Evolutionary conservation across 805 yeast genomes (phyloP).

Genomic region (Pachysolen tannophilus): DNA sequence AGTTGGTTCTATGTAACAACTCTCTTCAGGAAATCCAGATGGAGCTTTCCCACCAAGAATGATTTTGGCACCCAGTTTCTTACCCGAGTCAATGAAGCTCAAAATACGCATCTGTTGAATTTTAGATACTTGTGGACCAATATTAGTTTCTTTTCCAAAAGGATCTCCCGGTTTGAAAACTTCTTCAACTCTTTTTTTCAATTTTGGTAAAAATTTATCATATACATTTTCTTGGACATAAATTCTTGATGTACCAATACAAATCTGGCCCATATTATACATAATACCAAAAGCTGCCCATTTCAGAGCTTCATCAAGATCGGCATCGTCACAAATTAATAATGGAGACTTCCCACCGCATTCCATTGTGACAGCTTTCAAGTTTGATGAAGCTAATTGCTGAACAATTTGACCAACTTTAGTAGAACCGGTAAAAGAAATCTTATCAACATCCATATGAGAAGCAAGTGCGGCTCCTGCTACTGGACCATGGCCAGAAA

Average conservation of each 20-base stretch:
- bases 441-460: slow-evolving; percentile 60
- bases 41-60: slow-evolving; percentile 59
- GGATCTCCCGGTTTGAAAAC: slow-evolving; percentile 58
- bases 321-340: slow-evolving; percentile 43
- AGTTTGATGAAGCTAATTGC: slow-evolving; percentile 52
- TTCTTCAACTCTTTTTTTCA: slow-evolving; percentile 26
- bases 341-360: slow-evolving; percentile 57
- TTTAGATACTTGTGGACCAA: slow-evolving; percentile 70
- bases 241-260: slow-evolving; percentile 39
- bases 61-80: slow-evolving; percentile 60
- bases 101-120: slow-evolving; percentile 61
- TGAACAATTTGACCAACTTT: slow-evolving; percentile 64
- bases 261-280: slow-evolving; percentile 40
- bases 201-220: slow-evolving; percentile 31
- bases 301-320: slow-evolving; percentile 41
- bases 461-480: slow-evolving; percentile 61
- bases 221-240: slow-evolving; percentile 34
- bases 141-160: slow-evolving; percentile 54
- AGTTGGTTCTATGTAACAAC: slow-evolving; percentile 66
- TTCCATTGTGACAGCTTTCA: slow-evolving; percentile 52
- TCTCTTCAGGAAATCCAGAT: slow-evolving; percentile 40
- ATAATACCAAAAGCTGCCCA: slow-evolving; percentile 42
- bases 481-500: slow-evolving; percentile 64
- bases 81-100: slow-evolving; percentile 58
- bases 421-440: slow-evolving; percentile 80